Conservation (phyloP, 495 filamentous ascomycete species). For the Penicillium antarcticum region DNA sequence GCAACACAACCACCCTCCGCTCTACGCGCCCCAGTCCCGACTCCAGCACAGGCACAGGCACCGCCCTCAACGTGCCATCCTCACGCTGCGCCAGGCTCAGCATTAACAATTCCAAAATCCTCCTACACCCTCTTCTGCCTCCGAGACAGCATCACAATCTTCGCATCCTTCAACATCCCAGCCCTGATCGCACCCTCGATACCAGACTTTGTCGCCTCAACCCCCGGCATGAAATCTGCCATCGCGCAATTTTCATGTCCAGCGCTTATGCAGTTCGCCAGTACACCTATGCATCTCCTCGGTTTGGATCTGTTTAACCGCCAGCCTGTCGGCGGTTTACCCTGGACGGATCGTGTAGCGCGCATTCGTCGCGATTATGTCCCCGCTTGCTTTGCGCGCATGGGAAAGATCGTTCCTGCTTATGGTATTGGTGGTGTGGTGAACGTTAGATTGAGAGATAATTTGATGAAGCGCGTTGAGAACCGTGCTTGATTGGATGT, state of each 20-base stretch:
- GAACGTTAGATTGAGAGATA: conserved; percentile 68
- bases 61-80: background rate
- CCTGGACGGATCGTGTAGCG: conserved; percentile 55
- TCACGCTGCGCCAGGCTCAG: conserved; percentile 14
- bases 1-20: conserved; percentile 51
- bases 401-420: conserved; percentile 89
- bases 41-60: too few species aligned
- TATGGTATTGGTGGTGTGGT: conserved; percentile 92
- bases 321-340: conserved; percentile 39
- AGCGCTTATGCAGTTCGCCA: conserved; percentile 74
- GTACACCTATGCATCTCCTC: conserved; percentile 83
- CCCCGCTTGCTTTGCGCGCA: conserved; percentile 72
- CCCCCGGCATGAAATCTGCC: conserved; percentile 52
- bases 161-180: conserved; percentile 90
- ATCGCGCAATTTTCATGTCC: conserved; percentile 80
- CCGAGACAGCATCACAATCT: conserved; percentile 88
- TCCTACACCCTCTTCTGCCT: conserved; percentile 78
- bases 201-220: conserved; percentile 45
- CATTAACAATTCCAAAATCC: conserved; percentile 34
- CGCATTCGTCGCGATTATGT: conserved; percentile 74
- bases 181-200: conserved; percentile 60
- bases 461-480: conserved; percentile 52
- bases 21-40: conserved; percentile 23
- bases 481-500: background rate
- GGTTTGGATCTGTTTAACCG: conserved; percentile 90